phyloP scores from a whole-genome alignment of 305 asterid species.

The Fraxinus sp. region DNA sequence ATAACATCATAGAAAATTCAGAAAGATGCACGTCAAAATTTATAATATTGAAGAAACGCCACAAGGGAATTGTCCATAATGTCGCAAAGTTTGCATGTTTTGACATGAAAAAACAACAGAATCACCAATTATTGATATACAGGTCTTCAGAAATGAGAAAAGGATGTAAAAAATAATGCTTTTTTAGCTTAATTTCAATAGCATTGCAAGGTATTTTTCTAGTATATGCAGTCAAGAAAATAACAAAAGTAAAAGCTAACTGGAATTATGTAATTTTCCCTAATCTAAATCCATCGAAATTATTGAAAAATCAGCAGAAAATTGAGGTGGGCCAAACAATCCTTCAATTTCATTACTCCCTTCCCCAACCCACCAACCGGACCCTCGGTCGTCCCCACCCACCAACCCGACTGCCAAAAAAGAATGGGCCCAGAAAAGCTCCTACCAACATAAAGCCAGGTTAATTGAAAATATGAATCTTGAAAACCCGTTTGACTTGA shows the following conservation, averaged over 20 bases:
- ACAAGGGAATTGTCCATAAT: not conserved
- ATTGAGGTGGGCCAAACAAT: not conserved
- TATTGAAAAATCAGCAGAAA: not conserved
- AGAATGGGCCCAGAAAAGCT: not conserved
- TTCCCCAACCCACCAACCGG: not conserved
- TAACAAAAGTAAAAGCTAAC: not conserved
- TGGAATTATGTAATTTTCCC: too few relatives aligned
- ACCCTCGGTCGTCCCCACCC: not conserved
- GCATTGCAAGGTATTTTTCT: not conserved
- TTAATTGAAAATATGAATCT: not conserved
- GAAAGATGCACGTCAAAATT: slow-evolving; percentile 19
- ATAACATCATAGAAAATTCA: slow-evolving; percentile 16
- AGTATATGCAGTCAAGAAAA: not conserved
- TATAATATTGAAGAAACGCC: not conserved
- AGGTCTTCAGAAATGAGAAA: not conserved
- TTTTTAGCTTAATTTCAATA: not conserved
- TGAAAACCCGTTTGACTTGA: slow-evolving; percentile 25
- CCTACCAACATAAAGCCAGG: not conserved
- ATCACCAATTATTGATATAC: not conserved
- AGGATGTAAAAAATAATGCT: not conserved
- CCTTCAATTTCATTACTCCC: not conserved
- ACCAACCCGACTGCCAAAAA: not conserved
- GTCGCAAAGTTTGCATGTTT: not conserved
- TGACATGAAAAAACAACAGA: slow-evolving; percentile 1
- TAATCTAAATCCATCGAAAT: not conserved